Conservation (phyloP, 1,284 basidiomycete species). For the Sphaerobolus stellatus region DNA sequence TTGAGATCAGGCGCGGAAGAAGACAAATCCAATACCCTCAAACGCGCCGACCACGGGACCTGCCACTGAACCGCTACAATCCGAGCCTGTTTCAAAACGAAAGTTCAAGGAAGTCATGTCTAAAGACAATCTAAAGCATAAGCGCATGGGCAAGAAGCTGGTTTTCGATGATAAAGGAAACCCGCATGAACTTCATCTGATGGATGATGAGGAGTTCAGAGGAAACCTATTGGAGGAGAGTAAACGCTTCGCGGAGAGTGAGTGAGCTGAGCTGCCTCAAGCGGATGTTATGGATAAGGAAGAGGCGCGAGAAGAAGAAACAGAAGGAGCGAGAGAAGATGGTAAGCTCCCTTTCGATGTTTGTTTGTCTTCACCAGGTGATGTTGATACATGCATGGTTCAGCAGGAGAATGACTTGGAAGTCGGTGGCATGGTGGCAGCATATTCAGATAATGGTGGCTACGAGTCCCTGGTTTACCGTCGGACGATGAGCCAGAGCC, state of each 20-base stretch:
- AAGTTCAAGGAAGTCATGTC: constrained; percentile 72
- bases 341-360: constrained; percentile 35
- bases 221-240: constrained; percentile 55
- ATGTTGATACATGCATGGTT: constrained; percentile 16
- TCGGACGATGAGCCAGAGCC: too few relatives aligned
- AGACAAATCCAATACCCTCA: constrained; percentile 91
- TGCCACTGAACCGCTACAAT: constrained; percentile 30
- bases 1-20: constrained; percentile 52
- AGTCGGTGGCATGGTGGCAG: constrained; percentile 33
- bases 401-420: constrained; percentile 24
- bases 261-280: constrained; percentile 68
- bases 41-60: constrained; percentile 81
- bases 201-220: constrained; percentile 70
- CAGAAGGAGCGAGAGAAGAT: constrained; percentile 83
- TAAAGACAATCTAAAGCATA: constrained; percentile 73
- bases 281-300: constrained; percentile 78
- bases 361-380: constrained; percentile 11
- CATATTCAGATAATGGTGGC: constrained; percentile 54
- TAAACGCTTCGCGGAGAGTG: constrained; percentile 67
- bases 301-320: constrained; percentile 79
- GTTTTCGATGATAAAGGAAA: constrained; percentile 86
- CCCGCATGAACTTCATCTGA: constrained; percentile 76
- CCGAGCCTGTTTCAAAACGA: constrained; percentile 55
- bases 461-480: constrained; percentile 75
- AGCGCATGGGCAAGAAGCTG: constrained; percentile 60